A percentile compares a stretch with the other conserved stretches of the same genome.
Conservation (phyloP, 2,329 filamentous ascomycete species). For the Keithomyces neogunnii region DNA sequence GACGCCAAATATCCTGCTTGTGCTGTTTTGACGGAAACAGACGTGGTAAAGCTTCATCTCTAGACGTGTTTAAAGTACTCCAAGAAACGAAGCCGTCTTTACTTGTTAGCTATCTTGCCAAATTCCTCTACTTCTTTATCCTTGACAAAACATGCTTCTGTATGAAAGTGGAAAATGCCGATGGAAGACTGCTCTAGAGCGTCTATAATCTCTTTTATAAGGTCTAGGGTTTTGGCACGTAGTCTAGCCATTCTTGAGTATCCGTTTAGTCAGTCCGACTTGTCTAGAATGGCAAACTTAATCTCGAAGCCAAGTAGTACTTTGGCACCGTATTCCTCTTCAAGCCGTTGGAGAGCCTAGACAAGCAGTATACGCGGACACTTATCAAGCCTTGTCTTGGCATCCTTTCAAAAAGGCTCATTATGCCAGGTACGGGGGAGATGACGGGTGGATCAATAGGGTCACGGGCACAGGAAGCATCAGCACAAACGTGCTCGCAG, state of each 20-base stretch:
- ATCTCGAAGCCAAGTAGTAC: not conserved
- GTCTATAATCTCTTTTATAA: not conserved
- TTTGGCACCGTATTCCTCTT: not conserved
- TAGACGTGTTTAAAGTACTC: not conserved
- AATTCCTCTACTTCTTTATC: not conserved
- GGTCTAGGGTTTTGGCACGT: not conserved
- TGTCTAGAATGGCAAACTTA: not conserved
- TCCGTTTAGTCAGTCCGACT: not conserved
- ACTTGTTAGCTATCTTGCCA: not conserved
- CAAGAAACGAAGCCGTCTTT: not conserved
- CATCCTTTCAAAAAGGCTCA: constrained; percentile 1
- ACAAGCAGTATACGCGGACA: constrained; percentile 2
- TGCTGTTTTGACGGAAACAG: no score
- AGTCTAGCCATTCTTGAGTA: not conserved
- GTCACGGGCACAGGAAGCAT: no score
- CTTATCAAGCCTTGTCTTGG: not conserved
- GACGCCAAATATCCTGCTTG: no score
- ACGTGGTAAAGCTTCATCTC: not conserved
- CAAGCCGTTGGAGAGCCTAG: not conserved
- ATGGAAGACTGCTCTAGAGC: constrained; percentile 2
- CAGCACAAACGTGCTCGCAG: no score
- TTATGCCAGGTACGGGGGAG: not conserved
- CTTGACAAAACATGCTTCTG: constrained; percentile 1
- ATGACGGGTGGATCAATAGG: no score
- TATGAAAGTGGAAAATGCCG: constrained; percentile 4